These are phyloP conservation scores for Wickerhamomyces queroliae DNA, from an alignment of 805 yeast species.

Conservation along the genomic window DNA sequence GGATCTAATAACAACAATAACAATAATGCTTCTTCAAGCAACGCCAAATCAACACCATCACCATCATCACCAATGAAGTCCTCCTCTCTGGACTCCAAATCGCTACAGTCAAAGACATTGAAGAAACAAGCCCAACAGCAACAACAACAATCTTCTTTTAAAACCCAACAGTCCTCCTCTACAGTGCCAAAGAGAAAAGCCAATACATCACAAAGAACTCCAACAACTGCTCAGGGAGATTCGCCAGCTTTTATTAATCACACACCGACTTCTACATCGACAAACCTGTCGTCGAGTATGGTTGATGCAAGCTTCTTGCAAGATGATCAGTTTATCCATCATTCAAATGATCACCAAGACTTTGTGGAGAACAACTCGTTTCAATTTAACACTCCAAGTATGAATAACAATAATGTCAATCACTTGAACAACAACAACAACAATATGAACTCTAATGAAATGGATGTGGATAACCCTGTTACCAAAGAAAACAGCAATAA, in stretches of 20 bases:
- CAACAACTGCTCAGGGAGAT: not conserved
- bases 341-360: not conserved
- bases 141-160: too few species aligned
- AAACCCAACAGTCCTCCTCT: too few species aligned
- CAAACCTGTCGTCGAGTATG: too few species aligned
- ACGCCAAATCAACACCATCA: not conserved
- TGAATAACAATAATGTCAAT: not conserved
- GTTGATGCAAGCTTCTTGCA: not conserved
- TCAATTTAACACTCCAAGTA: not conserved
- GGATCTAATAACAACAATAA: conserved; percentile 21
- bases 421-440: too few species aligned
- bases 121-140: not conserved
- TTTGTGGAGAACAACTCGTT: not conserved
- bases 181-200: not conserved
- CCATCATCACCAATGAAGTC: conserved; percentile 1
- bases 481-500: too few species aligned
- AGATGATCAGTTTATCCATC: not conserved
- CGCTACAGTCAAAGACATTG: too few species aligned
- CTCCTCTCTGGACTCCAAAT: too few species aligned
- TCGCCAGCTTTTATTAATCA: too few species aligned
- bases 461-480: not conserved
- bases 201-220: not conserved
- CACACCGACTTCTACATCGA: too few species aligned
- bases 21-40: not conserved
- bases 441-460: not conserved